Evolutionary conservation across 164 flowering plant genomes (phyloP).

Genomic region (Euptelea pleiosperma): DNA sequence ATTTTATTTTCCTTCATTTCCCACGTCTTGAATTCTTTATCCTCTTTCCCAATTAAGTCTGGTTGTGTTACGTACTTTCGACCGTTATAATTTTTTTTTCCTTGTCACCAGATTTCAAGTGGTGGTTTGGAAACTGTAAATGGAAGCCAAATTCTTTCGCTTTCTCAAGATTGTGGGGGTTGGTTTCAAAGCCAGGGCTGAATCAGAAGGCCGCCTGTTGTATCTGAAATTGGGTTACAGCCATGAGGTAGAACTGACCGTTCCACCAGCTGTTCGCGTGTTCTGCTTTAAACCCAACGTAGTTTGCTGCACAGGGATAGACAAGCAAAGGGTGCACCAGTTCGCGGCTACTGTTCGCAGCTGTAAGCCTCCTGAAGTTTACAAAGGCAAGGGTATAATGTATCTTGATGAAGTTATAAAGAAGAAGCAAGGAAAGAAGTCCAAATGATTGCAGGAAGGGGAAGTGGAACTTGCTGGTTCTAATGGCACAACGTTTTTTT

Average conservation of each 20-base stretch:
- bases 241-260: constrained; percentile 86
- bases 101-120: constrained; percentile 3
- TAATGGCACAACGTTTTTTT: no score
- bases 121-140: constrained; percentile 8
- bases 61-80: background rate
- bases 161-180: constrained; percentile 88
- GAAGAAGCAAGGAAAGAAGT: constrained; percentile 86
- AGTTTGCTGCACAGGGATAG: constrained; percentile 80
- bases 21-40: background rate
- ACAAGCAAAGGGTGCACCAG: constrained; percentile 75
- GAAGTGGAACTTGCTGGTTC: no score
- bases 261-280: constrained; percentile 90
- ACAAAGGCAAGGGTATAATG: constrained; percentile 92
- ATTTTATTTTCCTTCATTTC: background rate
- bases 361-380: constrained; percentile 88
- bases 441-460: constrained; percentile 55
- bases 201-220: constrained; percentile 71
- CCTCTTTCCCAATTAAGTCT: background rate
- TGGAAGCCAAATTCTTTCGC: constrained; percentile 85
- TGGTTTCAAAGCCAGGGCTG: constrained; percentile 91
- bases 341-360: constrained; percentile 80
- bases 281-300: constrained; percentile 79
- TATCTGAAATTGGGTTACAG: constrained; percentile 86
- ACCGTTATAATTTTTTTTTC: background rate
- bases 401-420: constrained; percentile 78